These are phyloP conservation scores for Boletus reticulatus DNA, from an alignment of 768 basidiomycete genomes.

Conservation along the genomic window DNA sequence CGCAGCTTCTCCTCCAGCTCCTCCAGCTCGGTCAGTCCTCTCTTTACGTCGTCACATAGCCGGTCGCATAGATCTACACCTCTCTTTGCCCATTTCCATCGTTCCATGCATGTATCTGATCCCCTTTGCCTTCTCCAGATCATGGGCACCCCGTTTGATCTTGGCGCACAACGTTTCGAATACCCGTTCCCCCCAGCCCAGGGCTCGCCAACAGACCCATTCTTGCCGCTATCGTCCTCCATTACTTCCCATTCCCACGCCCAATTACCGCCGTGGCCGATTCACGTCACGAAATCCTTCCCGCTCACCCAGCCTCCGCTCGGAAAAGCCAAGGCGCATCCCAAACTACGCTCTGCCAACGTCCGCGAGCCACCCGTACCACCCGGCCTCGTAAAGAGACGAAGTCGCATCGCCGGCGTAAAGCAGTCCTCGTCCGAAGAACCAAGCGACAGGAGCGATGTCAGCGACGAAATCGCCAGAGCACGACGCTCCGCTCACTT, in stretches of 20 bases:
- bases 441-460: conserved; percentile 28
- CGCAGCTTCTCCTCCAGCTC: conserved; percentile 31
- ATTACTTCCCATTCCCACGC: conserved; percentile 18
- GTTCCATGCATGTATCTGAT: no score
- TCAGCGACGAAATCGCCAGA: conserved; percentile 15
- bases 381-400: conserved; percentile 30
- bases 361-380: conserved; percentile 32
- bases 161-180: conserved; percentile 32
- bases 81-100: no score
- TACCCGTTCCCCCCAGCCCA: conserved; percentile 32
- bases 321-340: conserved; percentile 26
- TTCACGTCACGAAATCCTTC: conserved; percentile 30
- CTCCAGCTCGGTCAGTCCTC: conserved; percentile 30
- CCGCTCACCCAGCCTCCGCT: conserved; percentile 30
- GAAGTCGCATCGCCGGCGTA: conserved; percentile 20
- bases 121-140: conserved; percentile 18
- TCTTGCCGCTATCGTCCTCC: conserved; percentile 23
- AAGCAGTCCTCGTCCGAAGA: conserved; percentile 29
- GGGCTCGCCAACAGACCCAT: conserved; percentile 28
- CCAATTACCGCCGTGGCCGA: conserved; percentile 25
- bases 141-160: conserved; percentile 34
- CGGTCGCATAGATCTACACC: no score
- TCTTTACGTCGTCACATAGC: no score
- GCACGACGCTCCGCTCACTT: conserved; percentile 10
- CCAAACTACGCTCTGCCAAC: conserved; percentile 27